These are phyloP conservation scores for Sistotremastrum suecicum DNA, from an alignment of 768 basidiomycete genomes.

Conservation along the genomic window DNA sequence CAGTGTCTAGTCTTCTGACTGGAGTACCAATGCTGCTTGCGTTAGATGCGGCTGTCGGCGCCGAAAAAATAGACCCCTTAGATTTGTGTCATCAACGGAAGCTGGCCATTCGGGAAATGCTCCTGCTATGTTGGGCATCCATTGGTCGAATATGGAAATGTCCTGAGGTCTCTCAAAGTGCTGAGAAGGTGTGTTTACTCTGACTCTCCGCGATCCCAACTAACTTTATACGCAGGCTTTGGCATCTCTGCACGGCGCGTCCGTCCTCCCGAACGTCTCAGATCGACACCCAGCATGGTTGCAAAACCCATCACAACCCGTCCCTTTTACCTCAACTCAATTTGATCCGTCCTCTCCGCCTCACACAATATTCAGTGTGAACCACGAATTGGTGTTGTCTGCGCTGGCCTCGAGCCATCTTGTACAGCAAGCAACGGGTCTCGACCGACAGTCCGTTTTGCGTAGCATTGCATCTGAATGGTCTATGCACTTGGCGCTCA, in stretches of 20 bases:
- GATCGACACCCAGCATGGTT: slow-evolving; percentile 25
- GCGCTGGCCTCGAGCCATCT: slow-evolving; percentile 36
- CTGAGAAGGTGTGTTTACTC: slow-evolving; percentile 35
- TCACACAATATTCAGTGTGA: slow-evolving; percentile 28
- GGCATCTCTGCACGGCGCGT: slow-evolving; percentile 23
- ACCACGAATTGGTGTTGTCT: slow-evolving; percentile 38
- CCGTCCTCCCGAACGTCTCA: slow-evolving; percentile 22
- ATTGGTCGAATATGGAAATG: slow-evolving; percentile 65
- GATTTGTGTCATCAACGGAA: slow-evolving; percentile 24
- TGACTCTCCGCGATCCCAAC: not conserved
- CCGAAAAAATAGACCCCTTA: slow-evolving; percentile 26
- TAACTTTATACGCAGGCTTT: slow-evolving; percentile 25
- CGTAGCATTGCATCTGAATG: slow-evolving; percentile 45
- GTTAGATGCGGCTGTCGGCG: slow-evolving; percentile 38
- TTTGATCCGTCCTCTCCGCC: slow-evolving; percentile 9
- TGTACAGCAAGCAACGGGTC: slow-evolving; percentile 50
- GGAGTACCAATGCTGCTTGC: slow-evolving; percentile 83
- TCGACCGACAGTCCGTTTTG: slow-evolving; percentile 42
- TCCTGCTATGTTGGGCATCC: slow-evolving; percentile 49
- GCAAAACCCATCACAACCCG: slow-evolving; percentile 29
- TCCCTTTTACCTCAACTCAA: slow-evolving; percentile 24
- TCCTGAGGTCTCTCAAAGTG: slow-evolving; percentile 33
- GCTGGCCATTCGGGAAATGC: slow-evolving; percentile 43
- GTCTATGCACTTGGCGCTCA: slow-evolving; percentile 63
- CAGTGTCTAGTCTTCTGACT: slow-evolving; percentile 57